Base-by-base conservation (phyloP, 2,329 filamentous ascomycete species). In the Phyllosticta citriasiana region DNA sequence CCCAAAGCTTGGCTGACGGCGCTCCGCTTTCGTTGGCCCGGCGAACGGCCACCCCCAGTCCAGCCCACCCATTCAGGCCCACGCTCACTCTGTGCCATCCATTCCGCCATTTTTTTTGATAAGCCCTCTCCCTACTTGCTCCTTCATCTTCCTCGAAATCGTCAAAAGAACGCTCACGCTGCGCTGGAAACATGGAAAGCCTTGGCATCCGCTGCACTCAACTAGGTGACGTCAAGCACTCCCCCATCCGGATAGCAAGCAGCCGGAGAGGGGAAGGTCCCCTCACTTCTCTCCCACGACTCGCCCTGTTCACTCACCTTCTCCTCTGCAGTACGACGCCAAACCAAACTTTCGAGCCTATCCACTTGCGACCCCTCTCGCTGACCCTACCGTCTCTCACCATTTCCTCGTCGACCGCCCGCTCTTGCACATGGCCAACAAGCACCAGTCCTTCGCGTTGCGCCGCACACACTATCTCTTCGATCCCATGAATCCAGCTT, bases 401-500 rank as follows among this genome's bases (percentile, higher is more conserved):
- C 30, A 59, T 62, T 25, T 64, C 63, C 47, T 64, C 62, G 16
- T 57, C 64, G 40, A 77, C 64, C 19, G 30, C 64, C 55, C 71
- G 68, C 66, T 76, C 74, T 61, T 24, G 35, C 10, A 61, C 2
- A 7, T n/a, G 51, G 50, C 60, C 65, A 14, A 67, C 53, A 8
- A 74, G 63, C 55, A 72, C 69, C 55, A 77, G 67, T 12, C 73
- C 74, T 1, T 47, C 64, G 24, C 59, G 52, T 59, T 27, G 51
- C 4, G 83, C 84, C 60, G 76, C 81, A 1, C 67, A 70, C n/a
- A 83, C 64, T 25, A 82, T 78, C 63, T 86, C 80, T 4, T 71
- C 64, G 22, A 83, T 68, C 12, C 74, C 77, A 73, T 88, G 79
- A 51, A 78, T 78, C 70, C 80, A 87, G 67, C 84, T 87, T 27